Evolutionary conservation across 169 alveolate species (phyloP).

Genomic region (Miamiensis avidus): DNA sequence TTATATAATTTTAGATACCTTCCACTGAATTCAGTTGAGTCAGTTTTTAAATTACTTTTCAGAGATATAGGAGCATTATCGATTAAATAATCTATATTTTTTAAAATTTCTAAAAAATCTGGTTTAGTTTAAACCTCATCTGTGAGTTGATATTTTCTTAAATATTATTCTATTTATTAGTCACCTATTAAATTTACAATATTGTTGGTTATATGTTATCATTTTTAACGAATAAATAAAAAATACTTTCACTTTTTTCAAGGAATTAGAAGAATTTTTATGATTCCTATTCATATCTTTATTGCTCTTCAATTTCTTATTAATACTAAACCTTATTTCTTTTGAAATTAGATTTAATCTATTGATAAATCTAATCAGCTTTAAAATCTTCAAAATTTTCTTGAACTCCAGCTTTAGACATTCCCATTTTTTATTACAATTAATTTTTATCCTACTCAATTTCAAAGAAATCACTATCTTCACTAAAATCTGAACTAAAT

Average conservation of each 20-base stretch:
- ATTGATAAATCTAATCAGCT: neutral
- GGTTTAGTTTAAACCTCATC: constrained; percentile 7
- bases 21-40: constrained; percentile 14
- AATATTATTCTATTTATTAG: neutral
- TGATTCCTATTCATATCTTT: neutral
- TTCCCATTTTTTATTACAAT: too few relatives aligned
- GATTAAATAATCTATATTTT: constrained; percentile 21
- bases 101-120: constrained; percentile 5
- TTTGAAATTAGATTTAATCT: neutral
- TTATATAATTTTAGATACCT: too few relatives aligned
- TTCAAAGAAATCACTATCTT: neutral
- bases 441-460: too few relatives aligned
- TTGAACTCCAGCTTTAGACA: neutral
- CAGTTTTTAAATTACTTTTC: constrained; percentile 4
- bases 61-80: constrained; percentile 17
- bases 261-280: neutral
- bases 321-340: neutral
- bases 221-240: too few relatives aligned
- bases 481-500: neutral
- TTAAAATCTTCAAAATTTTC: neutral
- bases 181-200: constrained; percentile 3
- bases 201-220: too few relatives aligned
- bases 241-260: neutral
- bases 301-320: neutral
- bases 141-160: neutral